Evolutionary conservation across 768 basidiomycete species (phyloP), one percentile per base, ranked within the genome.

Genomic region (Suillus ampliporus): DNA sequence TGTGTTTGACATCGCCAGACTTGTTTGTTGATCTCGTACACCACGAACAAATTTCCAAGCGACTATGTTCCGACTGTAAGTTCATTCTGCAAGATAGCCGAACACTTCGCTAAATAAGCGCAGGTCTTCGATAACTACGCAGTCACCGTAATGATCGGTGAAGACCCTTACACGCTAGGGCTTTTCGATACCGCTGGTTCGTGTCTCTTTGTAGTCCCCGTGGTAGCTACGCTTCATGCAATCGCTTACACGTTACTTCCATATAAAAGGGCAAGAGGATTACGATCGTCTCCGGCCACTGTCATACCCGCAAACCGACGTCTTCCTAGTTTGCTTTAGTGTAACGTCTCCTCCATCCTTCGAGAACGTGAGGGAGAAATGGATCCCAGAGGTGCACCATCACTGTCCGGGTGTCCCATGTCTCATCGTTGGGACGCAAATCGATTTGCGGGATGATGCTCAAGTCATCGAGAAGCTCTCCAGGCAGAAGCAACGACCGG

Each of bases 331-430:
- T 69, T 99, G 97, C 81, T 99, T 99, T 85, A 96, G 94, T 73
- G 97, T 99, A 70, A 98, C 97, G 46, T 95, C 93, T 11, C 97
- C 97, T 4, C 97, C 97, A 34, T 97, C 95, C 53, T 99, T 98
- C 74, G 97, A 99, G 80, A 99, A 99, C 90, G 97, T 99, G 72
- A 99, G 97, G 86, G 97, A 99, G 81, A 99, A 99, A 78, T 99
- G 97, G 97, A 97, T 99, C 86, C 97, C 97, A 6, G 97, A 99
- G 82, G 97, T 99, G 59, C 96, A 96, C 76, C 97, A 99, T 76
- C 97, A 99, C 74, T 99, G 97, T 84, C 97, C 97, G 17, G 97
- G 97, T 56, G 97, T 98, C 62, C 96, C 97, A 68, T 98, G 97
- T 86, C 88, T 99, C 72, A 98, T 99, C 73, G 97, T 99, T 61